A percentile compares a stretch with the other conserved stretches of the same genome.
phyloP scores from a whole-genome alignment of 1,139 yeast species.

The Blastobotrys proliferans region DNA sequence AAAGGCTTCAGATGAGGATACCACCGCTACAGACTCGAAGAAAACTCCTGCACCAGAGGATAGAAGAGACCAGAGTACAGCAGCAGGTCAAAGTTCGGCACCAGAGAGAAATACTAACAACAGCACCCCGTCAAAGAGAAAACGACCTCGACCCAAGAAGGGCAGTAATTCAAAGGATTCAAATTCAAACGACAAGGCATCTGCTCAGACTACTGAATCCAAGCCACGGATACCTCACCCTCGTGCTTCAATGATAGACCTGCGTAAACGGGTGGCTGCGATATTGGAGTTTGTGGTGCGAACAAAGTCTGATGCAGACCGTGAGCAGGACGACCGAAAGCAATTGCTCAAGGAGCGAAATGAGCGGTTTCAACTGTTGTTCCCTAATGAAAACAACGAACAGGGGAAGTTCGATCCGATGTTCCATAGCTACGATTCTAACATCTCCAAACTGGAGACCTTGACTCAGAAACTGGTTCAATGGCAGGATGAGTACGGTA shows the following conservation, averaged over 20 bases:
- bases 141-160: conserved; percentile 13
- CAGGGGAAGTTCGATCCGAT: conserved; percentile 33
- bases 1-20: conserved; percentile 5
- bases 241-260: conserved; percentile 68
- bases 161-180: conserved; percentile 12
- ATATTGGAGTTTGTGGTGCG: conserved; percentile 86
- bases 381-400: conserved; percentile 8
- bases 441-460: conserved; percentile 60
- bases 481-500: conserved; percentile 78
- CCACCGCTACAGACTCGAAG: neutral
- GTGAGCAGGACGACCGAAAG: conserved; percentile 58
- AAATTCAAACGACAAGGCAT: conserved; percentile 6
- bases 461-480: conserved; percentile 61
- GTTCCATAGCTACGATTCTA: conserved; percentile 51
- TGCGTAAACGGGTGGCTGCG: conserved; percentile 84
- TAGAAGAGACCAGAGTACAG: neutral
- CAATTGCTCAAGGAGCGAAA: conserved; percentile 39
- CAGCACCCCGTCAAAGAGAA: conserved; percentile 12
- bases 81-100: neutral
- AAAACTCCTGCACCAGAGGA: conserved; percentile 7
- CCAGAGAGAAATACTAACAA: conserved; percentile 4
- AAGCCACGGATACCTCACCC: conserved; percentile 80
- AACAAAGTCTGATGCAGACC: conserved; percentile 73
- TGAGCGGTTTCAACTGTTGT: conserved; percentile 16
- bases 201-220: conserved; percentile 40